Conservation (phyloP, 345 rosid genomes). For the Syzygium aqueum region DNA sequence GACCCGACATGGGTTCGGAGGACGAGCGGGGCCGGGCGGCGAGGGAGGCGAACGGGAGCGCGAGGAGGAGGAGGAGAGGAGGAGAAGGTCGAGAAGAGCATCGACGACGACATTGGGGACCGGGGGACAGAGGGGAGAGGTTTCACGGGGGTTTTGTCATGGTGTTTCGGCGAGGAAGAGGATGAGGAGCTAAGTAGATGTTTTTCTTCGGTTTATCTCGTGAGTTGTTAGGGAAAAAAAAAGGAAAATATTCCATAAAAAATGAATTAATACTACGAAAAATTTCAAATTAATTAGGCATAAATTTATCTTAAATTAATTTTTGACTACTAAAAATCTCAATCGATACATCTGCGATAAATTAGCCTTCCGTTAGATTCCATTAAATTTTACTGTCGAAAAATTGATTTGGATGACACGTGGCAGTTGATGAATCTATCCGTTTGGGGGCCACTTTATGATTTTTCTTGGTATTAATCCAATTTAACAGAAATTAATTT, state of each 20-base stretch:
- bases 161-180: neutral
- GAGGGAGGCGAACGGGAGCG: neutral
- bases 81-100: neutral
- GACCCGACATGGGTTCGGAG: neutral
- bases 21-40: neutral
- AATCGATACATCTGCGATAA: too few species aligned
- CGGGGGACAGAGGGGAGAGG: neutral
- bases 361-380: too few species aligned
- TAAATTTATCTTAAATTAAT: too few species aligned
- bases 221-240: neutral
- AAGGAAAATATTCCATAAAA: neutral
- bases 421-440: too few species aligned
- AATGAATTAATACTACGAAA: too few species aligned
- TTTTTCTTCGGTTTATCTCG: neutral
- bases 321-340: fast-evolving
- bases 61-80: neutral
- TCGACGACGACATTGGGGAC: neutral
- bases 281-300: too few species aligned
- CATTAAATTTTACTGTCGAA: too few species aligned
- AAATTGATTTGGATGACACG: too few species aligned
- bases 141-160: neutral
- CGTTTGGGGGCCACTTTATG: too few species aligned
- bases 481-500: too few species aligned
- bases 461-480: too few species aligned
- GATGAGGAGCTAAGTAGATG: neutral